A percentile compares a stretch with the other conserved stretches of the same genome.
phyloP scores from a whole-genome alignment of 2,329 filamentous ascomycete species.

The Atkinsonella texensis region DNA sequence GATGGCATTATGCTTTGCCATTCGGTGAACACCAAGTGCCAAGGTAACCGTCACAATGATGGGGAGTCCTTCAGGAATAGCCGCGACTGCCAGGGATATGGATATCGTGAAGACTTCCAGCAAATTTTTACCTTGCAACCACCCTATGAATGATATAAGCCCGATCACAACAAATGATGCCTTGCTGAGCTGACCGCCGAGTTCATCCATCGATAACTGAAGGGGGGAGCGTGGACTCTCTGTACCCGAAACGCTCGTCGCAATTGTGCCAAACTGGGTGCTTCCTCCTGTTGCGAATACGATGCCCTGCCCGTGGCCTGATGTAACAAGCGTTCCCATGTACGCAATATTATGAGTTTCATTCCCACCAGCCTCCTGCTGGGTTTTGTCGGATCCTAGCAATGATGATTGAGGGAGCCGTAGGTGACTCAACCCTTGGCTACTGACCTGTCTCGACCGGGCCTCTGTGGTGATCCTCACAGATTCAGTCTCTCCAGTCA shows the following conservation, averaged over 20 bases:
- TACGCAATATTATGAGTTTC: slow-evolving; percentile 88
- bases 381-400: slow-evolving; percentile 32
- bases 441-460: slow-evolving; percentile 18
- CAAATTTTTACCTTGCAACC: slow-evolving; percentile 77
- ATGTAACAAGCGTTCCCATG: slow-evolving; percentile 94
- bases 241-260: slow-evolving; percentile 84
- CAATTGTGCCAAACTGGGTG: slow-evolving; percentile 94
- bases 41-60: slow-evolving; percentile 98
- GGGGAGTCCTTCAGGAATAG: slow-evolving; percentile 88
- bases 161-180: slow-evolving; percentile 92
- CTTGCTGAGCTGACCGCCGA: slow-evolving; percentile 92
- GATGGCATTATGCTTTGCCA: slow-evolving; percentile 92
- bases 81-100: slow-evolving; percentile 89
- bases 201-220: slow-evolving; percentile 93
- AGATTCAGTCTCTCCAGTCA: slow-evolving; percentile 94
- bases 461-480: slow-evolving; percentile 65
- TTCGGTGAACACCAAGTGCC: slow-evolving; percentile 85
- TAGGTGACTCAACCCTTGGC: slow-evolving; percentile 17
- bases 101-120: slow-evolving; percentile 97
- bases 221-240: slow-evolving; percentile 90
- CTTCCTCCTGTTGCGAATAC: slow-evolving; percentile 93
- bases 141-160: slow-evolving; percentile 81
- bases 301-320: slow-evolving; percentile 87
- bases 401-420: slow-evolving; percentile 30
- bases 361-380: slow-evolving; percentile 47